phyloP scores from a whole-genome alignment of 805 yeast genomes.

The Kodamaea kaohsiungensis region DNA sequence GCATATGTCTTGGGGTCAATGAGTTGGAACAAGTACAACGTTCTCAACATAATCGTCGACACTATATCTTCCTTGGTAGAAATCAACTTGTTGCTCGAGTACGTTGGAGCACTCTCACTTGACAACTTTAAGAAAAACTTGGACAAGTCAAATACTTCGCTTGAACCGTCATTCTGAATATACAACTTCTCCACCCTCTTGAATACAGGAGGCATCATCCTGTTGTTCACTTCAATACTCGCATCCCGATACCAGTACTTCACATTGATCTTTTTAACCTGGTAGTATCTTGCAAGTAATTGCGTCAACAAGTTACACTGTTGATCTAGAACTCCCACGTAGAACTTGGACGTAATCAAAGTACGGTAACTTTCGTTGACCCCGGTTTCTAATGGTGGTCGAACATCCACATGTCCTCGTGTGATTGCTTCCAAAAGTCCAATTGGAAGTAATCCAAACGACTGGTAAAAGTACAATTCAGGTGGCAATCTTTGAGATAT shows the following conservation, averaged over 20 bases:
- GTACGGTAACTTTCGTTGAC: conserved; percentile 56
- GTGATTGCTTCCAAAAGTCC: conserved; percentile 67
- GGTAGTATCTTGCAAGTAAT: conserved; percentile 80
- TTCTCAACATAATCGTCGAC: conserved; percentile 55
- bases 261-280: conserved; percentile 62
- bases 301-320: conserved; percentile 69
- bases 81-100: conserved; percentile 10
- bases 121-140: conserved; percentile 26
- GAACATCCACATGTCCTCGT: conserved; percentile 60
- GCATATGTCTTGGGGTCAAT: conserved; percentile 42
- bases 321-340: conserved; percentile 55
- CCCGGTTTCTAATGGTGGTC: conserved; percentile 68
- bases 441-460: conserved; percentile 70
- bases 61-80: conserved; percentile 49
- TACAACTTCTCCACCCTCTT: conserved; percentile 31
- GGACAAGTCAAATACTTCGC: conserved; percentile 25
- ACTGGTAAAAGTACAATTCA: conserved; percentile 78
- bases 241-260: conserved; percentile 55
- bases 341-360: conserved; percentile 48
- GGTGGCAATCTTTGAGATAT: conserved; percentile 85
- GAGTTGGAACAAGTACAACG: conserved; percentile 53
- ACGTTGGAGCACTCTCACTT: conserved; percentile 18
- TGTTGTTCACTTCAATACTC: conserved; percentile 46
- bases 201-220: conserved; percentile 55
- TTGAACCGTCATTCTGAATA: conserved; percentile 12